These are phyloP conservation scores for Zymoseptoria passerinii DNA, from an alignment of 2,329 filamentous ascomycete genomes.

Conservation along the genomic window DNA sequence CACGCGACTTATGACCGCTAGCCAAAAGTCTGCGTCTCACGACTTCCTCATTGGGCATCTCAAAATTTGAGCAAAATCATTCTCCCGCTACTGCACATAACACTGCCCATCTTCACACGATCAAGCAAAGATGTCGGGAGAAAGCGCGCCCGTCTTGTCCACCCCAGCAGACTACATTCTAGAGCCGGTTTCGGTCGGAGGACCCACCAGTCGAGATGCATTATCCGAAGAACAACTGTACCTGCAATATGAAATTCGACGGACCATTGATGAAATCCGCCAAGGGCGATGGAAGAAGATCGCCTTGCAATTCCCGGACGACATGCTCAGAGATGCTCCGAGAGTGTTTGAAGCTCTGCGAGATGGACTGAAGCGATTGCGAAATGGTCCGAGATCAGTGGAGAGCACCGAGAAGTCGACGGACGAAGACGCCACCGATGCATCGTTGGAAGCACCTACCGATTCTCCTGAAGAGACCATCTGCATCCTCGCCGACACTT, in stretches of 20 bases:
- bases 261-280: constrained; percentile 70
- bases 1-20: neutral
- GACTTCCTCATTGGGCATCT: neutral
- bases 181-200: constrained; percentile 41
- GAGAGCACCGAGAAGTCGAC: neutral
- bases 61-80: neutral
- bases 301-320: constrained; percentile 91
- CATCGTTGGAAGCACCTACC: constrained; percentile 1
- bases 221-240: constrained; percentile 61
- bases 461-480: constrained; percentile 39
- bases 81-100: neutral
- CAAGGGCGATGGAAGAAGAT: constrained; percentile 64
- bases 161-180: constrained; percentile 56
- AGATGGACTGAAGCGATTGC: constrained; percentile 35
- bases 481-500: constrained; percentile 88
- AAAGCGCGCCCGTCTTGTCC: constrained; percentile 49
- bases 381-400: neutral
- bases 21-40: neutral
- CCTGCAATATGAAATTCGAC: constrained; percentile 73
- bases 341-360: constrained; percentile 63
- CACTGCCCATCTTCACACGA: neutral
- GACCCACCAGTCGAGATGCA: constrained; percentile 18
- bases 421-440: neutral
- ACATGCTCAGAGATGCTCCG: constrained; percentile 80
- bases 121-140: constrained; percentile 7